phyloP scores from a whole-genome alignment of 2,329 filamentous ascomycete genomes.

The Aspergillus texensis region DNA sequence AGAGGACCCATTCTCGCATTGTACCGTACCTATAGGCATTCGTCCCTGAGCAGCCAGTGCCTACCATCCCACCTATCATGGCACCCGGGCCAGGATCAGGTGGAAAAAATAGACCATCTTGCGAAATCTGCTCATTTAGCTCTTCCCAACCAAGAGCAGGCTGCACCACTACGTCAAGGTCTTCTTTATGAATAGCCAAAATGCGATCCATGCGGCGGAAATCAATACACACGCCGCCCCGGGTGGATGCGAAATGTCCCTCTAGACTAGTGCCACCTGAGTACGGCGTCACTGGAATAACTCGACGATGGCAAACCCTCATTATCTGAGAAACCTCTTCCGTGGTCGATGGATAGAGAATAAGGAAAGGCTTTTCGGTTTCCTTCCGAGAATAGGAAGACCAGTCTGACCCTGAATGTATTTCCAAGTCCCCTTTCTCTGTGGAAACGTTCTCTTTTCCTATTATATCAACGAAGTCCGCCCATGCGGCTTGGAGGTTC shows the following conservation, averaged over 20 bases:
- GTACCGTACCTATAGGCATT: conserved; percentile 93
- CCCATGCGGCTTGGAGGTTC: conserved; percentile 66
- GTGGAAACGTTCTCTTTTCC: conserved; percentile 67
- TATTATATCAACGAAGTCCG: conserved; percentile 63
- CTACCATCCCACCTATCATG: conserved; percentile 77
- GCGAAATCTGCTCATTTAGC: conserved; percentile 75
- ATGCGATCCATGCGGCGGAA: conserved; percentile 85
- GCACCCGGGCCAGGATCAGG: conserved; percentile 89
- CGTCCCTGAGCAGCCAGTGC: conserved; percentile 65
- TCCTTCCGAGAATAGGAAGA: conserved; percentile 54
- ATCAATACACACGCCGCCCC: conserved; percentile 82
- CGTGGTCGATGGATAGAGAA: conserved; percentile 76
- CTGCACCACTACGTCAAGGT: conserved; percentile 76
- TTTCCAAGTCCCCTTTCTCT: conserved; percentile 54
- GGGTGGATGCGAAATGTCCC: conserved; percentile 82
- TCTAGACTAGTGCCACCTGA: conserved; percentile 88
- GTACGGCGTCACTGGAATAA: conserved; percentile 84
- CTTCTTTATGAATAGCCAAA: conserved; percentile 73
- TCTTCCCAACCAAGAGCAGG: conserved; percentile 84
- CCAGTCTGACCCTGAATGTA: conserved; percentile 66
- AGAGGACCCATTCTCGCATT: conserved; percentile 92
- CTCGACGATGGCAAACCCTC: conserved; percentile 79
- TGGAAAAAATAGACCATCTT: conserved; percentile 83
- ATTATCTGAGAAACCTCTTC: conserved; percentile 85
- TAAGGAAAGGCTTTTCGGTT: conserved; percentile 54